Evolutionary conservation across 176 grass and related monocot genomes (phyloP), one percentile per base, ranked within the genome.

Genomic region (Ensete ventricosum): DNA sequence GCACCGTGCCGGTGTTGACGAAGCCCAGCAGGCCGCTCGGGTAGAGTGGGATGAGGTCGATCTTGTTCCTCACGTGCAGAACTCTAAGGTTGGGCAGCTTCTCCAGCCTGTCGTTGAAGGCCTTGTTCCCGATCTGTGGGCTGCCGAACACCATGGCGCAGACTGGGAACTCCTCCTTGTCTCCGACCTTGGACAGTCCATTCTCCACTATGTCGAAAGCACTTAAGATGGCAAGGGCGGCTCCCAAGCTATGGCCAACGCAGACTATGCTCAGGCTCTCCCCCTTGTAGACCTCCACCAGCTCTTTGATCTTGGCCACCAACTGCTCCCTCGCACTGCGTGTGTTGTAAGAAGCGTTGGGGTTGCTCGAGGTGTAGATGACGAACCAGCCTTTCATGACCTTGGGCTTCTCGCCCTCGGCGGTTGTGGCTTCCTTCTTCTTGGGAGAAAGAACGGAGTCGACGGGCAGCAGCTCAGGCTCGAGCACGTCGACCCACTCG

Each of bases 341-440:
- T 74, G 77, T 87, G 54, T 77, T 82, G 87, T 90, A 97, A 8
- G 71, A 79, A 22, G 90, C 93, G 1, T 87, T 69, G 43, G 89
- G 29, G 71, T 89, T 74, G 51, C 79, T 88, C 58, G 90, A 90
- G 2, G 83, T 90, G 81, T 97, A 97, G 20, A 97, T 87, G 29
- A 87, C 64, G 71, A 92, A 79, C 93, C 93, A 96, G 6, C 93
- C 93, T 60, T 92, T 72, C 93, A 96, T 96, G 25, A 96, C 87
- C 81, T 87, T 88, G 0, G 76, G 73, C 1, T 70, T 43, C 21
- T 64, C 11, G 0, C 55, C 77, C 17, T 69, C 73, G 62, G 81
- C 81, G 0, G 14, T 23, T 23, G 22, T 54, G 52, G 13, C 22
- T 11, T 65, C 25, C 13, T 67, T 70, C 13, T 67, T 70, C 50